A percentile compares a stretch with the other conserved stretches of the same genome.
Evolutionary conservation across 345 rosid genomes (phyloP).

Genomic region (Hibiscus syriacus): DNA sequence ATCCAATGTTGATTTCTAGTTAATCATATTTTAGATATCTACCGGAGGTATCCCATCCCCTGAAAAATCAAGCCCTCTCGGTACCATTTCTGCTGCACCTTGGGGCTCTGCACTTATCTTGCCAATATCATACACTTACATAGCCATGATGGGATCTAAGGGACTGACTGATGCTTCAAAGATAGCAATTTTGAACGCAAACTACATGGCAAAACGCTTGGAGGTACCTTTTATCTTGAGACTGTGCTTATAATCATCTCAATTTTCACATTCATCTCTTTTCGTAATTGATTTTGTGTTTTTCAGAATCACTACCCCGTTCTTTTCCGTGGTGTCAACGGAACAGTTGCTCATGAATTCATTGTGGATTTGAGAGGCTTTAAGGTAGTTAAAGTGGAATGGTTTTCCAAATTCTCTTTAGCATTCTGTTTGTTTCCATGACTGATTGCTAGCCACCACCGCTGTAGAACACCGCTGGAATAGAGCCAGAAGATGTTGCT

Average conservation of each 20-base stretch:
- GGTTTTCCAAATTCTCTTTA: slow-evolving; percentile 1
- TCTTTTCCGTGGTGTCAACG: slow-evolving; percentile 93
- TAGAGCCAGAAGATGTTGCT: slow-evolving; percentile 98
- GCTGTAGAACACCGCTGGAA: slow-evolving; percentile 71
- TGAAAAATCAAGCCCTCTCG: slow-evolving; percentile 55
- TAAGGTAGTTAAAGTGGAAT: slow-evolving; percentile 44
- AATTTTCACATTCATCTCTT: neutral
- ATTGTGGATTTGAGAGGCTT: slow-evolving; percentile 85
- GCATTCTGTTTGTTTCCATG: slow-evolving; percentile 8
- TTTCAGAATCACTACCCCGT: slow-evolving; percentile 72
- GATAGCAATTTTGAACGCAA: slow-evolving; percentile 89
- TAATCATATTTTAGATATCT: too few species aligned
- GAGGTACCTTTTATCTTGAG: slow-evolving; percentile 48
- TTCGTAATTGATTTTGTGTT: slow-evolving; percentile 8
- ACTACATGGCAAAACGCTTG: slow-evolving; percentile 98
- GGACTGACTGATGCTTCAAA: slow-evolving; percentile 97
- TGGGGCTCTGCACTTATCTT: slow-evolving; percentile 99
- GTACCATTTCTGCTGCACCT: slow-evolving; percentile 94
- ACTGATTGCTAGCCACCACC: slow-evolving; percentile 5
- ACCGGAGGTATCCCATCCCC: slow-evolving; percentile 92
- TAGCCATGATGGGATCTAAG: slow-evolving; percentile 98
- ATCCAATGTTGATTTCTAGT: too few species aligned
- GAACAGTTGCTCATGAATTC: slow-evolving; percentile 94
- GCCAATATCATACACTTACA: slow-evolving; percentile 88
- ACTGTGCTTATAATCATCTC: neutral